Base-by-base conservation (phyloP, 2,329 filamentous ascomycete genomes). In the Monosporascus sp. region DNA sequence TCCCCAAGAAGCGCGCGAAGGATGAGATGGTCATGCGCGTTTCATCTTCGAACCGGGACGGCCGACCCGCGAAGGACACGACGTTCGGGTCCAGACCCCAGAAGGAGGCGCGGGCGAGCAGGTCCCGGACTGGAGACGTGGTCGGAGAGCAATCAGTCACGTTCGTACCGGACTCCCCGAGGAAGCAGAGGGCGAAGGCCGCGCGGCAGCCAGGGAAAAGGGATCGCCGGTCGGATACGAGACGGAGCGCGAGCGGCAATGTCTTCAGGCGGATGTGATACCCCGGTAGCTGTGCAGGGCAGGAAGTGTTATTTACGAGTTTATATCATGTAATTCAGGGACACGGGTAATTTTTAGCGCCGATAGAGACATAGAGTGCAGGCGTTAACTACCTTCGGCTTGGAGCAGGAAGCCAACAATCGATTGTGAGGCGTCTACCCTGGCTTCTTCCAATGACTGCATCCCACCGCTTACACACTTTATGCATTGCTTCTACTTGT, bases 241-340 rank as follows among this genome's bases (percentile, higher is more conserved):
- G 88, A 63, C 76, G 88, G 63, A 91, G 87, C 70, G 89, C 89
- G 49, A 91, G 87, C 70, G 80, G 79, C 50, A 92, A 93, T 71
- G 85, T 85, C 41, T 89, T 91, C 69, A 81, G 67, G 51, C 59
- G 59, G 53, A 57, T 68, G 55, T 68, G 87, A 68, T 80, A 14
- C 31, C 31, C 11, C 31, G 4, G 31, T 35, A 11, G 31, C 31
- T 35, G 31, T 11, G 31, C 9, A 35, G 9, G 31, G 31, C 31
- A 5, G 31, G 31, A 11, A 4, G 11, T 5, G 31, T 35, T 35
- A 14, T 35, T 9, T 14, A 14, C 31, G 31, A 14, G 31, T 35
- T 14, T 35, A 35, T 35, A 35, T 14, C 31, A 5, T 2, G 31
- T 35, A 35, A 35, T 35, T 14, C 31, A 35, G 4, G 31, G 31